Percentiles rank a stretch among this genome's conserved stretches.
Conservation (phyloP, 83 land plant genomes). For the Isoetes engelmannii region DNA sequence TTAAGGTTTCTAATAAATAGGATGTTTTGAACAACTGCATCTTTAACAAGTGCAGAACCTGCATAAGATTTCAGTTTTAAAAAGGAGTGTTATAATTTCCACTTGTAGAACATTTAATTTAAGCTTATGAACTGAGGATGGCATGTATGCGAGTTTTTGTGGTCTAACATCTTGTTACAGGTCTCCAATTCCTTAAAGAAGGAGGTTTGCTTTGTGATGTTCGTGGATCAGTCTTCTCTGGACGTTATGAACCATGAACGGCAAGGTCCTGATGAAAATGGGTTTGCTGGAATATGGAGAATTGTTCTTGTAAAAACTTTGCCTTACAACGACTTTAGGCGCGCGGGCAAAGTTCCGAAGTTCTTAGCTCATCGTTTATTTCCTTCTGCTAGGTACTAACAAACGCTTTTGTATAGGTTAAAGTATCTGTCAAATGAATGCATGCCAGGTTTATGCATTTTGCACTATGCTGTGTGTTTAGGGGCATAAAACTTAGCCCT, state of each 20-base stretch:
- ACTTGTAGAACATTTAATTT: too few relatives aligned
- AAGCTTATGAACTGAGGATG: too few relatives aligned
- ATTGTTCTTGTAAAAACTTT: conserved; percentile 75
- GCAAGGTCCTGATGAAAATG: conserved; percentile 52
- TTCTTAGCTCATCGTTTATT: conserved; percentile 88
- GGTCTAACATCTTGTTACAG: conserved; percentile 31
- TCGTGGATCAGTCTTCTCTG: conserved; percentile 74
- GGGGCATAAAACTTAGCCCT: too few relatives aligned
- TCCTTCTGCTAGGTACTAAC: conserved; percentile 77
- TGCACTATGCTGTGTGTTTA: too few relatives aligned
- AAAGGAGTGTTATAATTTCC: too few relatives aligned
- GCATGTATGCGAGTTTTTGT: too few relatives aligned
- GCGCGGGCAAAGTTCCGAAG: conserved; percentile 94
- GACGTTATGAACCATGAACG: conserved; percentile 67
- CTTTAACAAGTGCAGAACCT: too few relatives aligned
- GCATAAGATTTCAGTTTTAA: too few relatives aligned
- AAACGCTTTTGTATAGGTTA: too few relatives aligned
- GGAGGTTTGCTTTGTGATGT: conserved; percentile 95
- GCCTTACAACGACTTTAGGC: conserved; percentile 79
- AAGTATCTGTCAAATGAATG: too few relatives aligned
- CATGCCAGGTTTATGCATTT: too few relatives aligned
- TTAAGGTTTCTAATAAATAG: background rate
- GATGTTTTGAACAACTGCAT: too few relatives aligned
- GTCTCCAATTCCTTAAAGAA: conserved; percentile 64
- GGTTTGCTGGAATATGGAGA: conserved; percentile 83